A percentile compares a stretch with the other conserved stretches of the same genome.
phyloP scores from a whole-genome alignment of 768 basidiomycete genomes.

The Termitomyces sp. region DNA sequence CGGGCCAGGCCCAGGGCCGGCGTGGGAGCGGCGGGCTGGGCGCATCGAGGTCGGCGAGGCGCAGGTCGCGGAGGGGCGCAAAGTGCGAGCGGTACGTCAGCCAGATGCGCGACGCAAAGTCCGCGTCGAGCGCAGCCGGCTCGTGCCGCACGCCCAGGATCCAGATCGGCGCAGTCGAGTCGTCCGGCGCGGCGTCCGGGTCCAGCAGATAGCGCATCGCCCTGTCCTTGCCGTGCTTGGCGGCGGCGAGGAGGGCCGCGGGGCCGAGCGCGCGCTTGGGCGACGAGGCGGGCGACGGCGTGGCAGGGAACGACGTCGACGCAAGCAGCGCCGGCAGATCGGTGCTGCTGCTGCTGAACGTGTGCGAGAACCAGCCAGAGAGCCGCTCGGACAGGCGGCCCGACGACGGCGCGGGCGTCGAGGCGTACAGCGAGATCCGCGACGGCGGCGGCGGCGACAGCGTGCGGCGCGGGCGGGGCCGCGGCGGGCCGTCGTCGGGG shows the following conservation, averaged over 20 bases:
- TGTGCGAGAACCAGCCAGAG: slow-evolving; percentile 78
- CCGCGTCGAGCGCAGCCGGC: slow-evolving; percentile 56
- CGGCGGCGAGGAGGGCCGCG: slow-evolving; percentile 54
- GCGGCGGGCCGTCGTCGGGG: no score
- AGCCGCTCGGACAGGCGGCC: slow-evolving; percentile 56
- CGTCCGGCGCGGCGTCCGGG: slow-evolving; percentile 81
- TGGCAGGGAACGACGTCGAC: slow-evolving; percentile 18
- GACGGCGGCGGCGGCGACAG: not conserved
- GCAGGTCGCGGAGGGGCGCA: slow-evolving; percentile 66
- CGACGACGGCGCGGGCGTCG: slow-evolving; percentile 29
- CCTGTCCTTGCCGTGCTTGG: slow-evolving; percentile 73
- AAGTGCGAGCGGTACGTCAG: slow-evolving; percentile 91
- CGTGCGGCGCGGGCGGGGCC: no score
- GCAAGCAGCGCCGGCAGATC: slow-evolving; percentile 59
- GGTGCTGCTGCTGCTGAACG: slow-evolving; percentile 64
- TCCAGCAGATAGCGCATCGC: slow-evolving; percentile 89
- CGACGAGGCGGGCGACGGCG: slow-evolving; percentile 4
- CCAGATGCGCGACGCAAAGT: slow-evolving; percentile 87
- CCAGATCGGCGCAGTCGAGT: slow-evolving; percentile 82
- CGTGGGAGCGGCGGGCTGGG: not conserved
- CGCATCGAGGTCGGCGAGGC: slow-evolving; percentile 27
- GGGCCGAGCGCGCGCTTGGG: slow-evolving; percentile 24
- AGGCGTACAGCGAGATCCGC: slow-evolving; percentile 34
- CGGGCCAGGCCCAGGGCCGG: slow-evolving; percentile 9
- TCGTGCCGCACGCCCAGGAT: slow-evolving; percentile 50